A percentile compares a stretch with the other conserved stretches of the same genome.
phyloP scores from a whole-genome alignment of 2,329 filamentous ascomycete species.

The Thielaviopsis cerberus region DNA sequence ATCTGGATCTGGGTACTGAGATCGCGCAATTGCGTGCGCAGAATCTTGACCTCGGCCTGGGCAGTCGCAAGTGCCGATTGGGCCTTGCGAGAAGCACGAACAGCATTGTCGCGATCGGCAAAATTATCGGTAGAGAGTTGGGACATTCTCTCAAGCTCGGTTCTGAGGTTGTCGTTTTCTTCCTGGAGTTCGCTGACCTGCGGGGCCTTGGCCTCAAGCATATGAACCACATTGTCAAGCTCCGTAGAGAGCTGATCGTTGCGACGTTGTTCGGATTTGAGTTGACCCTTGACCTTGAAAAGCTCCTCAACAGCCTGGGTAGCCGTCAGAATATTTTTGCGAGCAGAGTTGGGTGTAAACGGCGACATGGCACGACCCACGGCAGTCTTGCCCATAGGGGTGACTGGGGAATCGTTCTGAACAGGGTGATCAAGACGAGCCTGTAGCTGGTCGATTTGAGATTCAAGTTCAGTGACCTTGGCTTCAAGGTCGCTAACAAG shows the following conservation, averaged over 20 bases:
- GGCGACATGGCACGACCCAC: slow-evolving; percentile 37
- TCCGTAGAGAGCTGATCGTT: slow-evolving; percentile 57
- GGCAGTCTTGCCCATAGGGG: slow-evolving; percentile 38
- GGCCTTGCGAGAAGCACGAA: slow-evolving; percentile 60
- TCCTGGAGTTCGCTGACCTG: slow-evolving; percentile 71
- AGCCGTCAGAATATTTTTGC: slow-evolving; percentile 36
- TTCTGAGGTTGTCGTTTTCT: slow-evolving; percentile 63
- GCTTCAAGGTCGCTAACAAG: slow-evolving; percentile 29
- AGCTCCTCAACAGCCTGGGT: slow-evolving; percentile 47
- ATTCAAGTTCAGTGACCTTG: slow-evolving; percentile 30
- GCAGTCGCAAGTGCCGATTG: slow-evolving; percentile 49
- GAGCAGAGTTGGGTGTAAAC: slow-evolving; percentile 41
- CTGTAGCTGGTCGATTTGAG: slow-evolving; percentile 27
- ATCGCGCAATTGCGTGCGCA: slow-evolving; percentile 75
- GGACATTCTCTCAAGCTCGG: slow-evolving; percentile 70
- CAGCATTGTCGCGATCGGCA: slow-evolving; percentile 59
- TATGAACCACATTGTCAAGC: slow-evolving; percentile 68
- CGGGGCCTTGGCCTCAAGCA: slow-evolving; percentile 69
- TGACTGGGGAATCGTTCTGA: slow-evolving; percentile 37
- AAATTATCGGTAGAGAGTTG: slow-evolving; percentile 66
- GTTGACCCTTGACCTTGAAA: slow-evolving; percentile 49
- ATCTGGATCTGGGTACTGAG: slow-evolving; percentile 80
- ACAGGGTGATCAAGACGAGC: slow-evolving; percentile 15
- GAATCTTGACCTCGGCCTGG: slow-evolving; percentile 54
- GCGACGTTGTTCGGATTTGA: slow-evolving; percentile 55